Base-by-base conservation (phyloP, 2,329 filamentous ascomycete genomes). In the Calonectria ilicicola region DNA sequence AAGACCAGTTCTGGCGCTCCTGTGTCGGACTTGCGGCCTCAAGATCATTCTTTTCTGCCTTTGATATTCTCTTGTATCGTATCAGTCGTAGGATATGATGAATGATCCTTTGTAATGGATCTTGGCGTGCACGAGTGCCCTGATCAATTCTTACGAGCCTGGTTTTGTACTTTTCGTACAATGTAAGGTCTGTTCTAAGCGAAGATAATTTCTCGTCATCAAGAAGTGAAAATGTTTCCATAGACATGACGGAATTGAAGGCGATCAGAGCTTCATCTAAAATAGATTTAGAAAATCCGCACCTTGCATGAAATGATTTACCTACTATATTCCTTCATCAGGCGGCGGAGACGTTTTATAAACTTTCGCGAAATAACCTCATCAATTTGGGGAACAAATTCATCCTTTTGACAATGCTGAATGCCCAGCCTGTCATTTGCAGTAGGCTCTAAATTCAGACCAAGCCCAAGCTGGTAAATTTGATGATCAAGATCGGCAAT, bases 211-310 rank as follows among this genome's bases (percentile, higher is more conserved):
- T 74, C 47, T 73, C 72, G 26, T 76, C 71, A 60, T 79, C 74
- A 5, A 75, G 42, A 27, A 76, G 71, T 5, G 76, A 78, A 38
- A 77, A 70, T n/a, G 75, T 76, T 38, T 81, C 77, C 78, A 81
- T 78, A 0, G 75, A 51, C 76, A 79, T 79, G 32, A 80, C 70
- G 1, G 76, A 44, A 23, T 78, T 77, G 35, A 80, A 79, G 0
- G 78, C 65, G 12, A 74, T 63, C 5, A 80, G 63, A 4, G 78
- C 74, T 6, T 81, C 74, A 65, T 80, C 77, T 80, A 38, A 21
- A 14, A 1, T 29, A 27, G 3, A 27, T 51, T 51, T 51, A 51
- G 47, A 4, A 19, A 19, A 51, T 51, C 19, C 6, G 1, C 2
- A 6, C 17, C 6, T n/a, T 2, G 1, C 21, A 10, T 3, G 12